phyloP scores from a whole-genome alignment of 2,329 filamentous ascomycete genomes.

The Aspergillus glaucus region DNA sequence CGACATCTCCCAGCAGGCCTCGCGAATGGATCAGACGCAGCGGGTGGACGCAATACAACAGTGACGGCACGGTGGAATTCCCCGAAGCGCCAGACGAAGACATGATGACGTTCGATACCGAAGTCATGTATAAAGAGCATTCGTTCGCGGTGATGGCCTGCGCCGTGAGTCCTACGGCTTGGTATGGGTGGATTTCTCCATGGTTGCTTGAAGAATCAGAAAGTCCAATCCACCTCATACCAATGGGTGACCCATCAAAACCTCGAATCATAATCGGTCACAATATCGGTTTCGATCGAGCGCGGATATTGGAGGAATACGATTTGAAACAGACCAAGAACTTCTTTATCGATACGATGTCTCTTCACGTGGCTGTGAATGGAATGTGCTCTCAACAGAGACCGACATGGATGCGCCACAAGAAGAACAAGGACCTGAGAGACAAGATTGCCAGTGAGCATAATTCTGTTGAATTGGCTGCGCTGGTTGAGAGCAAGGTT shows the following conservation, averaged over 20 bases:
- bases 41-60: conserved; percentile 91
- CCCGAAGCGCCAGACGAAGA: conserved; percentile 72
- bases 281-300: conserved; percentile 92
- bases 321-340: conserved; percentile 73
- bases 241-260: conserved; percentile 68
- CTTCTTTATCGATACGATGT: conserved; percentile 95
- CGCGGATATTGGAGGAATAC: conserved; percentile 84
- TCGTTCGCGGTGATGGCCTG: conserved; percentile 96
- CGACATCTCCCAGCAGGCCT: conserved; percentile 53
- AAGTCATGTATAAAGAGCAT: conserved; percentile 92
- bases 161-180: conserved; percentile 78
- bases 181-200: conserved; percentile 97
- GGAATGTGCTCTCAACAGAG: conserved; percentile 97
- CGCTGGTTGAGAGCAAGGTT: conserved; percentile 61
- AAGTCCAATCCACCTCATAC: conserved; percentile 72
- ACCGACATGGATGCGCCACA: conserved; percentile 95
- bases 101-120: conserved; percentile 88
- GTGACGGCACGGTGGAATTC: conserved; percentile 64
- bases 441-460: conserved; percentile 71
- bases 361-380: conserved; percentile 92
- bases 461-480: conserved; percentile 63
- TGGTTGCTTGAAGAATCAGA: conserved; percentile 83
- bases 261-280: conserved; percentile 82
- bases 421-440: conserved; percentile 77
- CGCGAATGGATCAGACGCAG: conserved; percentile 70